These are phyloP conservation scores for Dactylellina leptospora DNA, from an alignment of 2,329 filamentous ascomycete genomes.

Conservation along the genomic window DNA sequence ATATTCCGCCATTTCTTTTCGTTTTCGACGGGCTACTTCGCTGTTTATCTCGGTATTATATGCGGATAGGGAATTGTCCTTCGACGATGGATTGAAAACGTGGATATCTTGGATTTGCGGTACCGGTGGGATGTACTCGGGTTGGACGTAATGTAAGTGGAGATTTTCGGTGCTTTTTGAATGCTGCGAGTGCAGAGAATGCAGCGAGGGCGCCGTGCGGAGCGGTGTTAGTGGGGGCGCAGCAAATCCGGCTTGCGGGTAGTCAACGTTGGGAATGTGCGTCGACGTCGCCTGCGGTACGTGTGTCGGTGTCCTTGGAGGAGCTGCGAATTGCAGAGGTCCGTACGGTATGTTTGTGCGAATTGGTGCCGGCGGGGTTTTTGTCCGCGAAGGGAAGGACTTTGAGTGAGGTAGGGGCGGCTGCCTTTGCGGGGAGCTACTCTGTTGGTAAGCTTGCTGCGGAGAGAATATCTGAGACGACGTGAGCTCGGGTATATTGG, in stretches of 20 bases:
- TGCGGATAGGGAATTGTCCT: slow-evolving; percentile 46
- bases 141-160: slow-evolving; percentile 42
- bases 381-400: slow-evolving; percentile 42
- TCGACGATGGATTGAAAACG: slow-evolving; percentile 45
- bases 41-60: slow-evolving; percentile 49
- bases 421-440: slow-evolving; percentile 12
- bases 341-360: slow-evolving; percentile 49
- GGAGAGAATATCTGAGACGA: slow-evolving; percentile 49
- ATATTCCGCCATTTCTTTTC: slow-evolving; percentile 40
- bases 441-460: slow-evolving; percentile 7
- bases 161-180: slow-evolving; percentile 52
- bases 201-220: slow-evolving; percentile 31
- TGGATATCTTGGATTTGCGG: slow-evolving; percentile 52
- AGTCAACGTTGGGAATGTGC: slow-evolving; percentile 47
- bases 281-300: slow-evolving; percentile 47
- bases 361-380: slow-evolving; percentile 49
- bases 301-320: slow-evolving; percentile 50
- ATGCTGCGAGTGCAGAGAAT: slow-evolving; percentile 29
- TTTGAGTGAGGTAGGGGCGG: slow-evolving; percentile 15
- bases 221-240: slow-evolving; percentile 42
- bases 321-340: slow-evolving; percentile 46
- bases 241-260: slow-evolving; percentile 50
- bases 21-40: slow-evolving; percentile 39
- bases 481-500: slow-evolving; percentile 53
- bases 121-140: slow-evolving; percentile 39